Base-by-base conservation (phyloP, 2,329 filamentous ascomycete species). In the Chrysoporthe puriensis region DNA sequence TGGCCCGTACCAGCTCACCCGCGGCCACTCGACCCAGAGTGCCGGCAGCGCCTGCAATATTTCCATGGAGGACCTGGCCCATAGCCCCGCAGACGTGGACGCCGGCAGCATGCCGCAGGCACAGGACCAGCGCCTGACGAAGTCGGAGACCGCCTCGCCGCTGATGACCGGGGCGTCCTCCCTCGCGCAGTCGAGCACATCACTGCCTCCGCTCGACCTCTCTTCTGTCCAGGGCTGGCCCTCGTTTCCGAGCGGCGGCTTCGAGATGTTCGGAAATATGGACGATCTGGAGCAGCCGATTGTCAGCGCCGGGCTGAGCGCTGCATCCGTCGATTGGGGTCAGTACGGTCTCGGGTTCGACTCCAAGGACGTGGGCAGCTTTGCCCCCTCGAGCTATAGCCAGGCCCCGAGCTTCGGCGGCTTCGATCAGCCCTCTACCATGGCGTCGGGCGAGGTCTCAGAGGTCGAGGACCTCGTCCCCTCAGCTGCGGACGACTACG, bases 371-470 rank as follows among this genome's bases (percentile, higher is more conserved):
- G 75, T 78, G 56, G 82, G 82, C 66, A 82, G 79, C 66, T 86
- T 87, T 72, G 83, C 82, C 18, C 79, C 84, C 14, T 85, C 85
- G 9, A 84, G 83, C 73, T 86, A 86, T 73, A 83, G 86, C 76
- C 83, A 88, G 76, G 79, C 85, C 36, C 83, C 81, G 68, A 83
- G 84, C 73, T 86, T 85, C 74, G 83, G 80, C 70, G 83, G 83
- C 48, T 85, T 84, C 71, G 86, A 87, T 73, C 85, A 84, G 70
- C 81, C 84, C 40, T 82, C 83, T 62, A 80, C 84, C 61, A 76
- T 90, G 73, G 90, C 87, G 9, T 91, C 88, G 14, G 88, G 88
- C 46, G 88, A 91, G 69, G 88, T 90, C 9, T 90, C 88, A 11
- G 88, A 90, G 74, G 87, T 87, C 5, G 89, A 90, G 70, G 88